These are phyloP conservation scores for Rhododendron kiyosumense DNA, from an alignment of 148 eudicot species.

Conservation along the genomic window DNA sequence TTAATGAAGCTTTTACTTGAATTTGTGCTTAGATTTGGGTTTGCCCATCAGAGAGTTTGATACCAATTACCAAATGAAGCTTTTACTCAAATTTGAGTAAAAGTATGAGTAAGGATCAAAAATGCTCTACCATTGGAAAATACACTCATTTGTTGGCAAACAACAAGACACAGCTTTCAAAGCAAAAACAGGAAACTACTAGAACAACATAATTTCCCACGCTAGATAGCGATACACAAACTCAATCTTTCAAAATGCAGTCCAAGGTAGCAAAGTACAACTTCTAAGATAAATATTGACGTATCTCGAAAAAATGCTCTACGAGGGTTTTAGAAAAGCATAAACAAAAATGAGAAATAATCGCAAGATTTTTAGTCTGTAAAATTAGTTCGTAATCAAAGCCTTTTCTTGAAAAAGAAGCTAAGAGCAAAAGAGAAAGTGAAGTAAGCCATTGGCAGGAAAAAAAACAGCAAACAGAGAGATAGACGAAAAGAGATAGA, in stretches of 20 bases:
- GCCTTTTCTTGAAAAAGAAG: not conserved
- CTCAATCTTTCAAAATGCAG: not conserved
- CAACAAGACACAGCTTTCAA: not conserved
- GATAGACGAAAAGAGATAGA: not conserved
- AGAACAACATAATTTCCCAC: not conserved
- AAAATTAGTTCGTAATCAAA: not conserved
- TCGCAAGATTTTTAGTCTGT: not conserved
- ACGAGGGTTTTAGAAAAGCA: not conserved
- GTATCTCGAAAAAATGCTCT: not conserved
- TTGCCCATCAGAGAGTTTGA: too few species aligned
- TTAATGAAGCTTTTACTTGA: not conserved
- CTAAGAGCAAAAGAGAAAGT: not conserved
- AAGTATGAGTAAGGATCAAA: too few species aligned
- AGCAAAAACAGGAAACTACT: not conserved
- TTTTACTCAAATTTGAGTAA: too few species aligned
- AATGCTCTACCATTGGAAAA: not conserved
- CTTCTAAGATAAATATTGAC: not conserved
- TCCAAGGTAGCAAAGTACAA: not conserved
- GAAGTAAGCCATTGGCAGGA: not conserved
- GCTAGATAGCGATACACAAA: not conserved
- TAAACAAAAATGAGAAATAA: not conserved
- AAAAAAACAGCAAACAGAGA: not conserved
- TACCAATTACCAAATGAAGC: too few species aligned
- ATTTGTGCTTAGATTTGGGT: too few species aligned
- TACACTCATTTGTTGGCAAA: not conserved